Percentiles rank a stretch among this genome's conserved stretches.
These are phyloP conservation scores for Hamigera avellanea DNA, from an alignment of 495 filamentous ascomycete genomes.

Conservation along the genomic window DNA sequence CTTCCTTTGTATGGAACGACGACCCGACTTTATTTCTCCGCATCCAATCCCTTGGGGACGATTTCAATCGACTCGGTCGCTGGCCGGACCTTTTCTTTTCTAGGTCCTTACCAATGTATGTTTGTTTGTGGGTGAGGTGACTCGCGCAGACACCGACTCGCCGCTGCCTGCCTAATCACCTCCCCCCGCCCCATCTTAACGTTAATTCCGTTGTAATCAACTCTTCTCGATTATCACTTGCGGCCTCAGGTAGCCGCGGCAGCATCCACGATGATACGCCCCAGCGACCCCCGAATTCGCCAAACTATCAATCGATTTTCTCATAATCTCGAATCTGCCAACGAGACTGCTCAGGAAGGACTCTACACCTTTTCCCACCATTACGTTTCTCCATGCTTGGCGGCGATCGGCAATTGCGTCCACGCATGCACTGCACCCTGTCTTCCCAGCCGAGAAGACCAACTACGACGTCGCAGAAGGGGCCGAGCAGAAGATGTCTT, in stretches of 20 bases:
- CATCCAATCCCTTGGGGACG: too few species aligned
- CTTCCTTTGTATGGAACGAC: not conserved
- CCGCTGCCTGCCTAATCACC: not conserved
- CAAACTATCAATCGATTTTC: conserved; percentile 90
- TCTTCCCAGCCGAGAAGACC: conserved; percentile 62
- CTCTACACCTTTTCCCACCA: conserved; percentile 80
- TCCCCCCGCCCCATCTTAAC: too few species aligned
- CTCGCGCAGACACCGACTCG: not conserved
- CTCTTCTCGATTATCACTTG: not conserved
- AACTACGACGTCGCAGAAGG: conserved; percentile 52
- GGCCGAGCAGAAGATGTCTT: conserved; percentile 73
- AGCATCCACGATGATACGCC: conserved; percentile 39
- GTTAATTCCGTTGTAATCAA: not conserved
- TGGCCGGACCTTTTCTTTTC: not conserved
- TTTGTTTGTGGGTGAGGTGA: not conserved
- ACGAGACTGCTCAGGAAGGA: conserved; percentile 77
- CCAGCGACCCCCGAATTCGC: conserved; percentile 84
- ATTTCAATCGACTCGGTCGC: not conserved
- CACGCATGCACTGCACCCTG: conserved; percentile 61
- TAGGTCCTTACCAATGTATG: not conserved
- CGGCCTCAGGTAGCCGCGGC: not conserved
- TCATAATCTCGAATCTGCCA: conserved; percentile 83
- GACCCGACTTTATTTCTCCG: not conserved
- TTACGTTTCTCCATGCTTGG: conserved; percentile 75
- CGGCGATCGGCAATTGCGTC: conserved; percentile 51